These are phyloP conservation scores for Penicillium verrucosum DNA, from an alignment of 2,329 filamentous ascomycete species.

Conservation along the genomic window DNA sequence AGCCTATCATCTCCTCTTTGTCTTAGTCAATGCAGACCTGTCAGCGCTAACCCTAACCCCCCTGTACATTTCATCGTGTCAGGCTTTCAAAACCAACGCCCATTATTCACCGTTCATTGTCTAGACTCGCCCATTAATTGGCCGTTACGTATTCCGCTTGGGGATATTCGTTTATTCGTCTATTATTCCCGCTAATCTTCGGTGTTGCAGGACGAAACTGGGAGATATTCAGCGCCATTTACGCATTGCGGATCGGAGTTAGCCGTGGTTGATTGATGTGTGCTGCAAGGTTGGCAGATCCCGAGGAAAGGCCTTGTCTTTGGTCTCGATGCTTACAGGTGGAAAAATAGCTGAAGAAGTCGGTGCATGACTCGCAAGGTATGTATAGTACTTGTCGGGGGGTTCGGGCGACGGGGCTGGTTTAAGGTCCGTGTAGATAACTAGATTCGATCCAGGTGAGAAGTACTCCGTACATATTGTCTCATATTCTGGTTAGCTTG, in stretches of 20 bases:
- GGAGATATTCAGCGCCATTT: neutral
- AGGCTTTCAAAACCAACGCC: neutral
- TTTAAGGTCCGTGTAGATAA: neutral
- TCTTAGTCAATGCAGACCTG: neutral
- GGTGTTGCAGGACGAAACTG: neutral
- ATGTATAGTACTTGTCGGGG: neutral
- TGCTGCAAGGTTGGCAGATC: neutral
- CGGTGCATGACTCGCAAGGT: neutral
- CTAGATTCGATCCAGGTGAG: neutral
- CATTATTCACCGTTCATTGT: constrained; percentile 1
- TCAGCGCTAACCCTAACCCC: neutral
- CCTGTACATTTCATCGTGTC: neutral
- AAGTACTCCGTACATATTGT: neutral
- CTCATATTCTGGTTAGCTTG: neutral
- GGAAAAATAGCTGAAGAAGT: neutral
- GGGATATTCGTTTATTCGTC: neutral
- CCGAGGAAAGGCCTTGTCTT: neutral
- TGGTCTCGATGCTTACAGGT: neutral
- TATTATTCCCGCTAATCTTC: neutral
- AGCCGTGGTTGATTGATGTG: neutral
- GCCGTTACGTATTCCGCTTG: constrained; percentile 7
- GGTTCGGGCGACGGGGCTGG: neutral
- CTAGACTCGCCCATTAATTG: constrained; percentile 12
- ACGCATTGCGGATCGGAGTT: neutral
- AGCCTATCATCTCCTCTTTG: neutral